Conservation (phyloP, 2,329 filamentous ascomycete species). For the Fusarium zealandicum region DNA sequence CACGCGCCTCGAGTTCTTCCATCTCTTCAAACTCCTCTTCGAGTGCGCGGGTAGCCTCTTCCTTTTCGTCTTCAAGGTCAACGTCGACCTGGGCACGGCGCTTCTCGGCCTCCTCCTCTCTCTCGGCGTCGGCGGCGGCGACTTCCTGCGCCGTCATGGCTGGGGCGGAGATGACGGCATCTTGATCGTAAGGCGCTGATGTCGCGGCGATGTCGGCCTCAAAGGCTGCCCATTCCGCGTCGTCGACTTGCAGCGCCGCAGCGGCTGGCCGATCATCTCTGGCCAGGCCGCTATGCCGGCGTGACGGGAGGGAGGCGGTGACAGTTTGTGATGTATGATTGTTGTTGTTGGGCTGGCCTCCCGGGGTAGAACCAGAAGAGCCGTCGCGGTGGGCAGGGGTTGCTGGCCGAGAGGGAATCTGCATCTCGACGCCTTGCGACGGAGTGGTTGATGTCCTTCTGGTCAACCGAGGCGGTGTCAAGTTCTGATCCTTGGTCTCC, state of each 20-base stretch:
- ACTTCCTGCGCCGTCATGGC: constrained; percentile 71
- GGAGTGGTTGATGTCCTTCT: constrained; percentile 61
- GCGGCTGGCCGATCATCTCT: constrained; percentile 27
- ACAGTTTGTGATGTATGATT: constrained; percentile 19
- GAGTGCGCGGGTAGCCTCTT: constrained; percentile 76
- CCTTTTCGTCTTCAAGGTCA: constrained; percentile 70
- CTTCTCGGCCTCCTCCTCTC: constrained; percentile 58
- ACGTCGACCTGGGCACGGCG: constrained; percentile 63
- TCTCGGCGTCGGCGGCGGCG: constrained; percentile 59
- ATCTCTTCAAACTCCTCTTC: constrained; percentile 85
- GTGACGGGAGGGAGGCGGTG: constrained; percentile 44
- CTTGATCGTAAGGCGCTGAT: constrained; percentile 47
- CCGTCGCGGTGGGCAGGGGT: constrained; percentile 59
- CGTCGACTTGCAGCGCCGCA: constrained; percentile 57
- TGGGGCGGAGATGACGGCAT: constrained; percentile 72
- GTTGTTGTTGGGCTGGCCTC: constrained; percentile 26
- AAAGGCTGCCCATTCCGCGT: constrained; percentile 87
- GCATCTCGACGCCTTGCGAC: constrained; percentile 64
- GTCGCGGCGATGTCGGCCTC: constrained; percentile 77
- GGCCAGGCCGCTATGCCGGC: constrained; percentile 36
- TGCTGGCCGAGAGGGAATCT: constrained; percentile 69
- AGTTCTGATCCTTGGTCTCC: constrained; percentile 31
- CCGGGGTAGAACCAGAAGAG: constrained; percentile 53
- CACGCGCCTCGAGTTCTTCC: constrained; percentile 77
- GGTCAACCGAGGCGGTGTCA: constrained; percentile 53